Conservation (phyloP, 2,329 filamentous ascomycete species). For the Venturia pyrina region DNA sequence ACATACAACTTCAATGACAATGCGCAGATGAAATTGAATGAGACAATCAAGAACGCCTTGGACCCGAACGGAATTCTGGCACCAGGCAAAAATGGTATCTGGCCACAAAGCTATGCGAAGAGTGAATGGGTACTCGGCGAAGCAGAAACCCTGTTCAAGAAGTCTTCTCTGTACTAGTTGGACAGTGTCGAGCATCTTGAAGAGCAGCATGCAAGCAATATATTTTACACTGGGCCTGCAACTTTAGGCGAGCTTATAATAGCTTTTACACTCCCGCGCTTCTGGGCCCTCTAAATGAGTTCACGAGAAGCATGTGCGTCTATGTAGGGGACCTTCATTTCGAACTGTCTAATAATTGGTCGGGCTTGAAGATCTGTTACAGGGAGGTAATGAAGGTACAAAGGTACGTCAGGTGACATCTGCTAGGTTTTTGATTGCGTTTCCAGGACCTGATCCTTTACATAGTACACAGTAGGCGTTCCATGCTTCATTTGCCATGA, state of each 20-base stretch:
- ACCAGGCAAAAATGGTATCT: slow-evolving; percentile 37
- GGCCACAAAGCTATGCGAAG: slow-evolving; percentile 22
- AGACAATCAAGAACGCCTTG: slow-evolving; percentile 36
- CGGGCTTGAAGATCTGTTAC: background rate
- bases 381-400: no score
- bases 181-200: background rate
- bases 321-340: background rate
- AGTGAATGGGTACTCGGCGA: background rate
- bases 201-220: background rate
- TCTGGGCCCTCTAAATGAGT: background rate
- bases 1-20: slow-evolving; percentile 35
- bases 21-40: slow-evolving; percentile 33
- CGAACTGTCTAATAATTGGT: background rate
- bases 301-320: background rate
- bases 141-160: background rate
- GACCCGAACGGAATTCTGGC: slow-evolving; percentile 40
- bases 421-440: background rate
- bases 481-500: background rate
- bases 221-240: background rate
- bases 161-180: background rate
- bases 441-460: background rate
- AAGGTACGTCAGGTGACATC: no score
- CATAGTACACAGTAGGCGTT: no score
- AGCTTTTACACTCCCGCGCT: background rate
- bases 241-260: background rate